Percentiles rank a stretch among this genome's conserved stretches.
These are phyloP conservation scores for Periconia macrospinosa DNA, from an alignment of 2,329 filamentous ascomycete species.

Conservation along the genomic window DNA sequence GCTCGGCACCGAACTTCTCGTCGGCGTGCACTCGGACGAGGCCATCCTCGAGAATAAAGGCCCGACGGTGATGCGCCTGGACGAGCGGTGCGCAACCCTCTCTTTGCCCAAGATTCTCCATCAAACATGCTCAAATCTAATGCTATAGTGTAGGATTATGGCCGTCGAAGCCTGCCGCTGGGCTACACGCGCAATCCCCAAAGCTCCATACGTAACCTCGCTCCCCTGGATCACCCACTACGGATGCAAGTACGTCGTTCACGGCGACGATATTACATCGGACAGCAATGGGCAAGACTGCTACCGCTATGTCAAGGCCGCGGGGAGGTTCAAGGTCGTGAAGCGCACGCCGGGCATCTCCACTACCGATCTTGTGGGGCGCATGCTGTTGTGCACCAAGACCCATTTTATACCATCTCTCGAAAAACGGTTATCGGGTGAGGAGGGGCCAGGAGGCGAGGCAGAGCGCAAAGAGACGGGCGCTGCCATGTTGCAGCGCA, in stretches of 20 bases:
- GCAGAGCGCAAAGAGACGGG: slow-evolving; percentile 68
- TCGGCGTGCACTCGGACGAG: slow-evolving; percentile 94
- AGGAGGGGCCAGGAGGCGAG: slow-evolving; percentile 70
- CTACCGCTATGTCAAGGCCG: slow-evolving; percentile 96
- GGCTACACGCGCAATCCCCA: slow-evolving; percentile 80
- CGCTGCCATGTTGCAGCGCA: slow-evolving; percentile 71
- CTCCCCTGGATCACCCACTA: slow-evolving; percentile 94
- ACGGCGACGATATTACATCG: slow-evolving; percentile 96
- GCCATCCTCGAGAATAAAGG: slow-evolving; percentile 96
- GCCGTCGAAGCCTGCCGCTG: slow-evolving; percentile 95
- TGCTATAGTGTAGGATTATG: slow-evolving; percentile 62
- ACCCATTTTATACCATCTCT: slow-evolving; percentile 89
- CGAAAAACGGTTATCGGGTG: slow-evolving; percentile 66
- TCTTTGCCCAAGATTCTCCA: neutral
- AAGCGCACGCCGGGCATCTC: slow-evolving; percentile 96
- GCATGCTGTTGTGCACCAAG: slow-evolving; percentile 95
- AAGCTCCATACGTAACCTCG: slow-evolving; percentile 92
- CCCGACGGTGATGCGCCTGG: slow-evolving; percentile 92
- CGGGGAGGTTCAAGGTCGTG: slow-evolving; percentile 92
- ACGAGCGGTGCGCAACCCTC: slow-evolving; percentile 68
- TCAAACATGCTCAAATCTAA: slow-evolving; percentile 6
- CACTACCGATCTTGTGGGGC: slow-evolving; percentile 95
- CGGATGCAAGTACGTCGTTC: slow-evolving; percentile 92
- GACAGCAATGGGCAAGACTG: slow-evolving; percentile 93
- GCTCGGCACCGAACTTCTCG: slow-evolving; percentile 83